Evolutionary conservation across 2,329 filamentous ascomycete genomes (phyloP).

Genomic region (Pseudogymnoascus sp.): DNA sequence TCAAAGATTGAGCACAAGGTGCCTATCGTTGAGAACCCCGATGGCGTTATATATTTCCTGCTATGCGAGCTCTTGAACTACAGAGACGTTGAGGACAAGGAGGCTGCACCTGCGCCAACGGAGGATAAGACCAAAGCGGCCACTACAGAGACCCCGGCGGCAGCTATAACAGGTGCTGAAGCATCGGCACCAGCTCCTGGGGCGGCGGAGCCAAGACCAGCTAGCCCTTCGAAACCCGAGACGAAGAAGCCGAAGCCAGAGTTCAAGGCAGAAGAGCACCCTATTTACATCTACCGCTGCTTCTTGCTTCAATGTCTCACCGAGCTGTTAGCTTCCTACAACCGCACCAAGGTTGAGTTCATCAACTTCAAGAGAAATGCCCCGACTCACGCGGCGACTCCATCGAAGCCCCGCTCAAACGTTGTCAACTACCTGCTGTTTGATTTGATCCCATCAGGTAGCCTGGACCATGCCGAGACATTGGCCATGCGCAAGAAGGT

Average conservation of each 20-base stretch:
- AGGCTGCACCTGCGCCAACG: slow-evolving; percentile 30
- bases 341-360: slow-evolving; percentile 92
- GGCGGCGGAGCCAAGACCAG: neutral
- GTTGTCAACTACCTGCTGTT: slow-evolving; percentile 91
- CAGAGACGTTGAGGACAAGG: slow-evolving; percentile 84
- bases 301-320: slow-evolving; percentile 88
- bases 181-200: slow-evolving; percentile 13
- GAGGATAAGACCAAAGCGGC: slow-evolving; percentile 23
- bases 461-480: slow-evolving; percentile 64
- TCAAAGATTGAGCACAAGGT: slow-evolving; percentile 70
- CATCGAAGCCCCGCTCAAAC: slow-evolving; percentile 86
- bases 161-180: slow-evolving; percentile 9
- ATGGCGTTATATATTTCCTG: slow-evolving; percentile 91
- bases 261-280: slow-evolving; percentile 89
- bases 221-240: slow-evolving; percentile 13
- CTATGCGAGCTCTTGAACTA: slow-evolving; percentile 88
- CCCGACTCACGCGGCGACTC: slow-evolving; percentile 70
- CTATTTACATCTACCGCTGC: slow-evolving; percentile 93
- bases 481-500: slow-evolving; percentile 74
- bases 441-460: slow-evolving; percentile 60
- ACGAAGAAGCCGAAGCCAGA: slow-evolving; percentile 63
- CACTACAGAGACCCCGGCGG: slow-evolving; percentile 29
- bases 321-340: slow-evolving; percentile 87
- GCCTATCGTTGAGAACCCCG: slow-evolving; percentile 82
- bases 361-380: slow-evolving; percentile 97